Conservation (phyloP, 2,329 filamentous ascomycete species). For the Dactylonectria estremocensis region DNA sequence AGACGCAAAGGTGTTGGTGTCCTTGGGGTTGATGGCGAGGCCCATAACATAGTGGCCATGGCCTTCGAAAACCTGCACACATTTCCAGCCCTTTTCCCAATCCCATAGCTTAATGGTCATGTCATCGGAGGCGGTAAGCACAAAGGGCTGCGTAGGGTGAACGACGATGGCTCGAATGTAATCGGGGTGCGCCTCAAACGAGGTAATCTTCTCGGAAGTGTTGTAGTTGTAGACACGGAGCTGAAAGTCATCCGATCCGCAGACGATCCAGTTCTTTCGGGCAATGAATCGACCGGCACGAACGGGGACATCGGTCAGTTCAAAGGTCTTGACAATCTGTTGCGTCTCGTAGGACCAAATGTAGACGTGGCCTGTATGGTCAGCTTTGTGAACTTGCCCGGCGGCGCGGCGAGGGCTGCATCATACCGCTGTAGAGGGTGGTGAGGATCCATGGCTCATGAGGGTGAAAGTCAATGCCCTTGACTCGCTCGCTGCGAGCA, state of each 20-base stretch:
- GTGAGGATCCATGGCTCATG: constrained; percentile 98
- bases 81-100: constrained; percentile 99
- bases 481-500: constrained; percentile 94
- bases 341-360: constrained; percentile 99
- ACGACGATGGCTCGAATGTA: constrained; percentile 98
- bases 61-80: constrained; percentile 95
- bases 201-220: constrained; percentile 97
- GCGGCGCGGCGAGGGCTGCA: not conserved
- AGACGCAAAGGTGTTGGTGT: constrained; percentile 91
- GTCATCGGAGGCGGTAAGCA: constrained; percentile 96
- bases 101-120: constrained; percentile 99
- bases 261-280: constrained; percentile 99
- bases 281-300: constrained; percentile 96
- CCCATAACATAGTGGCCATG: constrained; percentile 98
- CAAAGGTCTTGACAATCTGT: constrained; percentile 98
- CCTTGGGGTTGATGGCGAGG: constrained; percentile 96
- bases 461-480: constrained; percentile 97
- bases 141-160: constrained; percentile 95
- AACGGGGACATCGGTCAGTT: constrained; percentile 97
- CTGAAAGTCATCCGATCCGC: constrained; percentile 93
- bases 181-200: constrained; percentile 97
- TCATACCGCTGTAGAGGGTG: constrained; percentile 92
- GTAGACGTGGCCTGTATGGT: constrained; percentile 86
- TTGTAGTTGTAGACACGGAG: constrained; percentile 98
- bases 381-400: constrained; percentile 21